Percentiles rank a stretch among this genome's conserved stretches.
Conservation (phyloP, 1,139 yeast genomes). For the Taiozyma sp. region DNA sequence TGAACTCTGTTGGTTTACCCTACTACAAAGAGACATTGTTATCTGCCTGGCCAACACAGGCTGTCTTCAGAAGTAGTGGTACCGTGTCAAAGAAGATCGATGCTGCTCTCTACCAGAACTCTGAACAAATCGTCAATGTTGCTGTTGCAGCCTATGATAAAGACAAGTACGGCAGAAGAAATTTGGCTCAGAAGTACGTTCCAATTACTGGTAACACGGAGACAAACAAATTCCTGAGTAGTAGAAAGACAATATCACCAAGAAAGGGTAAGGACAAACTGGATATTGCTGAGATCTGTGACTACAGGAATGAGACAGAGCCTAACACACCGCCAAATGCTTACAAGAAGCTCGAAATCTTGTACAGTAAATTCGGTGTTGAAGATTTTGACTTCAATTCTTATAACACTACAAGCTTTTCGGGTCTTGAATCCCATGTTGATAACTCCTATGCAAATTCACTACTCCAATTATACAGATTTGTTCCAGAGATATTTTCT, state of each 20-base stretch:
- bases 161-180: slow-evolving; percentile 48
- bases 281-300: slow-evolving; percentile 21
- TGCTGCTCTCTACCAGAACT: slow-evolving; percentile 20
- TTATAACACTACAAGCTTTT: slow-evolving; percentile 65
- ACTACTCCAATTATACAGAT: slow-evolving; percentile 75
- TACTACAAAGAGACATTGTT: slow-evolving; percentile 73
- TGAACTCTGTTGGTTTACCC: slow-evolving; percentile 79
- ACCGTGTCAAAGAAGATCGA: slow-evolving; percentile 40
- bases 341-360: slow-evolving; percentile 68
- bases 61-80: slow-evolving; percentile 48
- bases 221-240: slow-evolving; percentile 60
- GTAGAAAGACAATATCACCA: slow-evolving; percentile 34
- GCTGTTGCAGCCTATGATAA: slow-evolving; percentile 39
- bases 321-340: slow-evolving; percentile 56
- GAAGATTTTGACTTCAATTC: slow-evolving; percentile 89
- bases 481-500: slow-evolving; percentile 67
- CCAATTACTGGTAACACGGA: slow-evolving; percentile 32
- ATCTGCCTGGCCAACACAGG: slow-evolving; percentile 72
- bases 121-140: slow-evolving; percentile 12
- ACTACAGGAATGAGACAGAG: slow-evolving; percentile 22
- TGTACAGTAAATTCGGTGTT: slow-evolving; percentile 87
- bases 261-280: slow-evolving; percentile 12
- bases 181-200: slow-evolving; percentile 42
- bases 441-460: slow-evolving; percentile 81
- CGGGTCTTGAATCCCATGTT: slow-evolving; percentile 88